Evolutionary conservation across 2,329 filamentous ascomycete species (phyloP).

Genomic region (Didymella glomerata): DNA sequence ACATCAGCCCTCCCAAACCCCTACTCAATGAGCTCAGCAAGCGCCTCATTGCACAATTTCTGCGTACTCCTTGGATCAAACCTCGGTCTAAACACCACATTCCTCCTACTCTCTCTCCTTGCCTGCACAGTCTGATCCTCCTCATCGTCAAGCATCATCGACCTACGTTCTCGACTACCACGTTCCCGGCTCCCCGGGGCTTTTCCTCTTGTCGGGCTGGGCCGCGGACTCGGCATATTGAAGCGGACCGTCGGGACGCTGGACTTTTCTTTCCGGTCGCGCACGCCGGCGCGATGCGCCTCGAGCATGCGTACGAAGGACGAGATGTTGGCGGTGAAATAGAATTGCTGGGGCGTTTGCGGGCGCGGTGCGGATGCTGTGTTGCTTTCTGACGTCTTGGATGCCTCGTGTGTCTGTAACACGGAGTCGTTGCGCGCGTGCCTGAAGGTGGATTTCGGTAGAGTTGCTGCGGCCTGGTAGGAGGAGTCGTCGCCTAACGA

Average conservation of each 20-base stretch:
- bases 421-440: background rate
- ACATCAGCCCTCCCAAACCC: background rate
- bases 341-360: slow-evolving; percentile 25
- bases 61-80: slow-evolving; percentile 42
- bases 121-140: slow-evolving; percentile 21
- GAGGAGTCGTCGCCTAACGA: slow-evolving; percentile 26
- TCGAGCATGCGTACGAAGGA: slow-evolving; percentile 41
- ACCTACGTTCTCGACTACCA: background rate
- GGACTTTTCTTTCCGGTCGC: slow-evolving; percentile 31
- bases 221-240: slow-evolving; percentile 25
- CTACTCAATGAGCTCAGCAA: slow-evolving; percentile 32
- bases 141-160: background rate
- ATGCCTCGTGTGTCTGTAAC: background rate
- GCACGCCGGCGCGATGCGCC: slow-evolving; percentile 39
- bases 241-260: slow-evolving; percentile 24
- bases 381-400: background rate
- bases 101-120: slow-evolving; percentile 28
- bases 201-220: slow-evolving; percentile 26
- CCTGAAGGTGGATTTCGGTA: background rate
- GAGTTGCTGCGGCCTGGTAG: slow-evolving; percentile 13
- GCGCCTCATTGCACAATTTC: slow-evolving; percentile 40
- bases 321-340: slow-evolving; percentile 37
- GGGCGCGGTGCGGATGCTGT: slow-evolving; percentile 15
- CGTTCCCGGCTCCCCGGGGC: background rate
- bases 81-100: slow-evolving; percentile 34